These are phyloP conservation scores for Talaromyces rugulosus DNA, from an alignment of 2,329 filamentous ascomycete genomes.

Conservation along the genomic window DNA sequence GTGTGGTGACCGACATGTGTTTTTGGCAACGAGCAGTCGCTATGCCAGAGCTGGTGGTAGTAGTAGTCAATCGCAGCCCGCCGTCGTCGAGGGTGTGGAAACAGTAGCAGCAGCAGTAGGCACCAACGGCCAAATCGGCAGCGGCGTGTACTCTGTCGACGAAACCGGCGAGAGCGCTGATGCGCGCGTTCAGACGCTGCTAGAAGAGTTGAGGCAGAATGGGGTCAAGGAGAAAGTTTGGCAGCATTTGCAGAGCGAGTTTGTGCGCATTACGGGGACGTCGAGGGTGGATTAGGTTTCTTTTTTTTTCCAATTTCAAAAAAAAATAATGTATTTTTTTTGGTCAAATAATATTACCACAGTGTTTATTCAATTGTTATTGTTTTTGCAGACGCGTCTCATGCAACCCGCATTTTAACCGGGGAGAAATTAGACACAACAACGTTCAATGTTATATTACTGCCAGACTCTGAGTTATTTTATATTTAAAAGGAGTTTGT, in stretches of 20 bases:
- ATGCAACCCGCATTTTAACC: no score
- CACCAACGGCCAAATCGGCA: slow-evolving; percentile 14
- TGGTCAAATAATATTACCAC: no score
- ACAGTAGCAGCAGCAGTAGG: slow-evolving; percentile 7
- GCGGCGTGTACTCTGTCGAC: slow-evolving; percentile 17
- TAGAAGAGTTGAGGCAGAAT: neutral
- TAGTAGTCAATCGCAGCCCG: neutral
- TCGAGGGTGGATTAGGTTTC: no score
- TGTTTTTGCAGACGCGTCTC: no score
- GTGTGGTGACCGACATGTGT: slow-evolving; percentile 44
- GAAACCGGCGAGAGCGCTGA: slow-evolving; percentile 12
- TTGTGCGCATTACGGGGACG: neutral
- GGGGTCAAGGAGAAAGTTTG: neutral
- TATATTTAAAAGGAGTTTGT: no score
- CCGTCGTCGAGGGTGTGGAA: slow-evolving; percentile 4
- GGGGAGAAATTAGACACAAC: no score
- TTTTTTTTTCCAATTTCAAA: no score
- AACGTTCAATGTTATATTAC: no score
- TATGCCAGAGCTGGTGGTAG: slow-evolving; percentile 16
- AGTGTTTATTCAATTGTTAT: no score
- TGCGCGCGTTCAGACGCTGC: neutral
- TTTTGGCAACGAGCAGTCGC: slow-evolving; percentile 29
- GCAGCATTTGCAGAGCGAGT: slow-evolving; percentile 4
- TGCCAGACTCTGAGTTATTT: no score
- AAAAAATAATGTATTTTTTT: no score